Evolutionary conservation across 2,329 filamentous ascomycete genomes (phyloP), one percentile per base, ranked within the genome.

Genomic region (Trichoderma guizhouense): DNA sequence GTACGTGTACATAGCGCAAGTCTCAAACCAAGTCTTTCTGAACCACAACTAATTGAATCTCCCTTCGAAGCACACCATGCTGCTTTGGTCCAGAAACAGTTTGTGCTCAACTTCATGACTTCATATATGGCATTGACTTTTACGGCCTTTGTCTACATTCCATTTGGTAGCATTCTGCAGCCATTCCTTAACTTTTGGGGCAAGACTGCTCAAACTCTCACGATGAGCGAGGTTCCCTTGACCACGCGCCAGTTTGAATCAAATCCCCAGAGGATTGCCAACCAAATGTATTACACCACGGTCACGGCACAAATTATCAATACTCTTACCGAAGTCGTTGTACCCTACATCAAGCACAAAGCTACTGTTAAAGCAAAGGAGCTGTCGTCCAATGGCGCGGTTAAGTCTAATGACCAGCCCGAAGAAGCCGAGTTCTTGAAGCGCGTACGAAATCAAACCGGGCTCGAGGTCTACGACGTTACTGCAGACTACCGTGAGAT

Each of bases 51-150:
- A 65, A 63, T 4, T 28, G 24, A 14, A 43, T 3, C 15, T 7
- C 7, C 8, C 18, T 21, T 5, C 62, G 1, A 74, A 90, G 91
- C 91, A 15, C 92, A 97, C 77, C 90, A 97, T 73, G 89, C 92
- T 24, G 92, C 95, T 2, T 88, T 97, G 79, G 93, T 96, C 0
- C 91, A 93, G 72, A 99, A 99, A 84, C 92, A 97, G 39, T 98
- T 99, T 78, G 90, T 98, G 15, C 89, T 98, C 78, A 97, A 98
- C 84, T 97, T 98, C 82, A 95, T 98, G 82, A 97, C 94, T 7
- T 97, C 95, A 0, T 98, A 98, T 80, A 90, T 97, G 67, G 93
- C 94, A 1, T 91, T 97, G n/a, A 91, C 97, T 78, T 87, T 98
- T 21, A 98, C 95, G 0, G 93, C 95, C 0, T 98, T 98, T 76